A percentile compares a stretch with the other conserved stretches of the same genome.
Conservation (phyloP, 2,329 filamentous ascomycete genomes). For the Stemphylium beticola region DNA sequence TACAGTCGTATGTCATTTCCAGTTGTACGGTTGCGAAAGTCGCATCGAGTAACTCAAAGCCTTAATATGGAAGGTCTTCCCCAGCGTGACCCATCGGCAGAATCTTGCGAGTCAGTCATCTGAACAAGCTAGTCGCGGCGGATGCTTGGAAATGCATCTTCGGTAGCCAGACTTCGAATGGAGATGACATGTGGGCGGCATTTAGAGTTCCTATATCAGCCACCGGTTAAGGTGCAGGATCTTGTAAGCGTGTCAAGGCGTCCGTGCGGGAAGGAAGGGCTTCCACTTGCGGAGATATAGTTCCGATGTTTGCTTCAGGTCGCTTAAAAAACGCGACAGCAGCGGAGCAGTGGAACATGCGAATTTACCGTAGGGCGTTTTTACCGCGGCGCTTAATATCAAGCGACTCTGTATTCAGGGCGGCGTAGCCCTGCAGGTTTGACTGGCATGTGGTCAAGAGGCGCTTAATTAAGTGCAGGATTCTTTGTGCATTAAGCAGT, state of each 20-base stretch:
- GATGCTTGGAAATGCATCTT: not conserved
- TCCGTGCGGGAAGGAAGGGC: not conserved
- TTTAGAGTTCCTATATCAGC: not conserved
- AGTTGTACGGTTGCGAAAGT: not conserved
- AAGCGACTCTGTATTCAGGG: not conserved
- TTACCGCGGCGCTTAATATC: not conserved
- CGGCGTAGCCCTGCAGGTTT: not conserved
- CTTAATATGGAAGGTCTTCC: not conserved
- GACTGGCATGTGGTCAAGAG: not conserved
- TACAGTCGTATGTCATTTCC: conserved; percentile 2
- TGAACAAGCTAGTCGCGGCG: not conserved
- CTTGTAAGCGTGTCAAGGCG: not conserved
- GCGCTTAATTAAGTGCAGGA: not conserved
- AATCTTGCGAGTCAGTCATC: conserved; percentile 3
- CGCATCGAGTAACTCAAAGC: not conserved
- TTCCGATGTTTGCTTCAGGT: not conserved
- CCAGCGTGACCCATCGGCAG: not conserved
- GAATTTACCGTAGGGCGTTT: not conserved
- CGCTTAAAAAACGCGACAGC: too few relatives aligned
- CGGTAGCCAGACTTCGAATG: not conserved
- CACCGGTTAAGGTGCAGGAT: conserved; percentile 1
- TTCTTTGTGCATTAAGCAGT: not conserved
- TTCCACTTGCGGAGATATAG: not conserved
- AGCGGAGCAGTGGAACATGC: not conserved
- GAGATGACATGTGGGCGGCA: not conserved